phyloP scores from a whole-genome alignment of 2,329 filamentous ascomycete genomes.

The Tympanopsis confertula region DNA sequence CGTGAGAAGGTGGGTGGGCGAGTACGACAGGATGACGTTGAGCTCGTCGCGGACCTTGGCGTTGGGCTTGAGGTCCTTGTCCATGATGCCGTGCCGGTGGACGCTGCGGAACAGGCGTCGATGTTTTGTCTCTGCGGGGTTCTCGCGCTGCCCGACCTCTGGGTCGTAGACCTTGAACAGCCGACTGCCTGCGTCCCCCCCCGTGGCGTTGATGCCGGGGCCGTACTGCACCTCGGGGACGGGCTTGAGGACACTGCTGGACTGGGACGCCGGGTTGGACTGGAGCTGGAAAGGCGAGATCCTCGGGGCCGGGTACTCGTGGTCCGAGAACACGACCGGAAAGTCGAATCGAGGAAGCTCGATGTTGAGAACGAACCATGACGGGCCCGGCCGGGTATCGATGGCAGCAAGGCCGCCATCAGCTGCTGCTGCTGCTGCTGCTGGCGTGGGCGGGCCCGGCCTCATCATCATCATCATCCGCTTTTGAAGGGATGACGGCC shows the following conservation, averaged over 20 bases:
- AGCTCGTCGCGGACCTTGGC: conserved; percentile 90
- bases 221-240: conserved; percentile 83
- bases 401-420: conserved; percentile 26
- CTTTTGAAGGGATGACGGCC: conserved; percentile 16
- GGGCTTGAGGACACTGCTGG: conserved; percentile 63
- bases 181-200: conserved; percentile 37
- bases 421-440: conserved; percentile 12
- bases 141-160: conserved; percentile 78
- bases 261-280: conserved; percentile 41
- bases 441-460: conserved; percentile 32
- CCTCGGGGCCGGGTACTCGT: conserved; percentile 78
- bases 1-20: conserved; percentile 77
- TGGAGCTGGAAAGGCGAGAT: conserved; percentile 60
- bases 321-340: conserved; percentile 85
- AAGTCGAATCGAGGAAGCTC: conserved; percentile 94
- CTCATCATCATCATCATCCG: conserved; percentile 32
- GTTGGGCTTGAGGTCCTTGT: conserved; percentile 91
- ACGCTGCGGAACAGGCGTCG: conserved; percentile 82
- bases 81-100: conserved; percentile 76
- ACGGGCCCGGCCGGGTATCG: conserved; percentile 29
- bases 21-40: conserved; percentile 81
- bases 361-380: conserved; percentile 72
- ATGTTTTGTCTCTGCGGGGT: conserved; percentile 92
- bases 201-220: conserved; percentile 69
- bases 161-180: conserved; percentile 76